These are phyloP conservation scores for Saccharomycopsis schoenii DNA, from an alignment of 805 yeast species.

Conservation along the genomic window DNA sequence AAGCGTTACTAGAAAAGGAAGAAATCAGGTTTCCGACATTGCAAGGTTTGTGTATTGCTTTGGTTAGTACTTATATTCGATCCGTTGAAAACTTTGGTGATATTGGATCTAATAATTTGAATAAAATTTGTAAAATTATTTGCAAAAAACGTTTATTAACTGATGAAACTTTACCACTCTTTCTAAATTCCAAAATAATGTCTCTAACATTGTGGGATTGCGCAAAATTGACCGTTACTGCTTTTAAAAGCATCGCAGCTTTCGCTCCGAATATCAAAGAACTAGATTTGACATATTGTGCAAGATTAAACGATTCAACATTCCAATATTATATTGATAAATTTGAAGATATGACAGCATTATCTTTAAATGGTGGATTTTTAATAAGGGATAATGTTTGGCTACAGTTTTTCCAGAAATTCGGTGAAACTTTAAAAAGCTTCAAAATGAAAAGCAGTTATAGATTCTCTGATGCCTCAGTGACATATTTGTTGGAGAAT, in stretches of 20 bases:
- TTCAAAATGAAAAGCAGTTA: slow-evolving; percentile 76
- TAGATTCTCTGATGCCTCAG: slow-evolving; percentile 59
- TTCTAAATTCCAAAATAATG: slow-evolving; percentile 50
- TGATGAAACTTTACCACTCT: slow-evolving; percentile 61
- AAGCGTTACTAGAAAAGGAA: slow-evolving; percentile 68
- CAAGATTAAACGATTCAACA: slow-evolving; percentile 75
- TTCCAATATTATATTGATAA: slow-evolving; percentile 53
- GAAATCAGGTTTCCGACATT: slow-evolving; percentile 55
- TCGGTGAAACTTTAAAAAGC: slow-evolving; percentile 43
- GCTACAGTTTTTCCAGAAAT: slow-evolving; percentile 58
- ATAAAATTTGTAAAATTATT: slow-evolving; percentile 64
- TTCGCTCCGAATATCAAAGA: slow-evolving; percentile 64
- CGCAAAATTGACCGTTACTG: slow-evolving; percentile 58
- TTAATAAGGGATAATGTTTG: slow-evolving; percentile 67
- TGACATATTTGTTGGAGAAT: slow-evolving; percentile 50
- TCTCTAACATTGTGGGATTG: slow-evolving; percentile 85
- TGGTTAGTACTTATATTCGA: slow-evolving; percentile 55
- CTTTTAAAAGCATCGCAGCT: slow-evolving; percentile 61
- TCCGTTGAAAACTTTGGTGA: slow-evolving; percentile 81
- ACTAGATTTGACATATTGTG: slow-evolving; percentile 81
- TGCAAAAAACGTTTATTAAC: slow-evolving; percentile 75
- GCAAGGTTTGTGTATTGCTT: slow-evolving; percentile 71
- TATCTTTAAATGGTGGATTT: slow-evolving; percentile 85
- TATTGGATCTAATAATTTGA: slow-evolving; percentile 64
- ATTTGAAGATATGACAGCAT: slow-evolving; percentile 39